Percentiles rank a stretch among this genome's conserved stretches.
Evolutionary conservation across 305 asterid species (phyloP).

Genomic region (Plantago coronopus): DNA sequence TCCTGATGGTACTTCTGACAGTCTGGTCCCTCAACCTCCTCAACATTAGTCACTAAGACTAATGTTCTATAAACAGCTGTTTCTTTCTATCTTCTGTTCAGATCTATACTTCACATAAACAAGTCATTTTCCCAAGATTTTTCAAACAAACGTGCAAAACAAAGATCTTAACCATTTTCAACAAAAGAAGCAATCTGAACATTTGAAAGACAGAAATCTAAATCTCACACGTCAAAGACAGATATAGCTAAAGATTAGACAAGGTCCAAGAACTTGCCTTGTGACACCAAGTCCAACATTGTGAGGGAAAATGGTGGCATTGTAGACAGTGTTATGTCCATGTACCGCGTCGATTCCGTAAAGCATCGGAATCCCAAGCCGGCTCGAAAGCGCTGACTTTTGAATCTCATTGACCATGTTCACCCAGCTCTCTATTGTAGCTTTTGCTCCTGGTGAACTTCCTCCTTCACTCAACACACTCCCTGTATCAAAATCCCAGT

Average conservation of each 20-base stretch:
- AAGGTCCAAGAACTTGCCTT: slow-evolving; percentile 24
- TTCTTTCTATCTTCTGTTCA: too few relatives aligned
- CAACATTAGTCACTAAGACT: too few relatives aligned
- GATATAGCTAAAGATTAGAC: too few relatives aligned
- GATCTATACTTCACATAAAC: too few relatives aligned
- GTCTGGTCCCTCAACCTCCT: too few relatives aligned
- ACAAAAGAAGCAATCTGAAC: not conserved
- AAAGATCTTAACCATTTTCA: not conserved
- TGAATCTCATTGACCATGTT: slow-evolving; percentile 40
- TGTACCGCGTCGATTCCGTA: slow-evolving; percentile 45
- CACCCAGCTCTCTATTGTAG: slow-evolving; percentile 35
- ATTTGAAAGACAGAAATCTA: too few relatives aligned
- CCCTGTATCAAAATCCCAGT: not conserved
- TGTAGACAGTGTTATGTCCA: slow-evolving; percentile 44
- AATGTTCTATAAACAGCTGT: too few relatives aligned
- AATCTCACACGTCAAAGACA: too few relatives aligned
- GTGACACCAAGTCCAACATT: slow-evolving; percentile 60
- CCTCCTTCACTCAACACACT: slow-evolving; percentile 41
- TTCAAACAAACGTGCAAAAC: not conserved
- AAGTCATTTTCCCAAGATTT: too few relatives aligned
- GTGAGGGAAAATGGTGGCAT: slow-evolving; percentile 58
- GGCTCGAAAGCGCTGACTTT: slow-evolving; percentile 33
- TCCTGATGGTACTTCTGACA: too few relatives aligned
- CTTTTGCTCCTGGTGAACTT: slow-evolving; percentile 32
- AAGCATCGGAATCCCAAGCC: slow-evolving; percentile 40